Evolutionary conservation across 352 stramenopile genomes (phyloP).

Genomic region (Phytopythium kandeliae): DNA sequence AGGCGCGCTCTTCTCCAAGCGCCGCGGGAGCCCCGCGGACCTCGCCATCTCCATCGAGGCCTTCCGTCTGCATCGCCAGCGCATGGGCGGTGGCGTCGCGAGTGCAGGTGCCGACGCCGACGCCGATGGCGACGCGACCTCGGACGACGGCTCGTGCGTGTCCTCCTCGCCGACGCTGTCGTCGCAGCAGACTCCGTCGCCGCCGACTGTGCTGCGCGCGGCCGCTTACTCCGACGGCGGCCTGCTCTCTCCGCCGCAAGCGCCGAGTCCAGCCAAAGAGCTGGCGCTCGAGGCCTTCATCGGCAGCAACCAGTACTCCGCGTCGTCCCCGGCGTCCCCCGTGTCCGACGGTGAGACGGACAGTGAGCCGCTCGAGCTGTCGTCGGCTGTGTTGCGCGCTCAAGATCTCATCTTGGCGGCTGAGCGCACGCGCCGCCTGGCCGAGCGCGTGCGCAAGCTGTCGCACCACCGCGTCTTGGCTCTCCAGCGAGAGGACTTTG

Average conservation of each 20-base stretch:
- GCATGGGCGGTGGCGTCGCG: conserved; percentile 36
- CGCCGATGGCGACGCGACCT: conserved; percentile 25
- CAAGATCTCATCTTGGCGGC: conserved; percentile 60
- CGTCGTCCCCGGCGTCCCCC: conserved; percentile 5
- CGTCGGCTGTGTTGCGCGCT: conserved; percentile 36
- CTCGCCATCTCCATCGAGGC: conserved; percentile 70
- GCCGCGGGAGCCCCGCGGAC: conserved; percentile 61
- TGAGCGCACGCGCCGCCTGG: conserved; percentile 59
- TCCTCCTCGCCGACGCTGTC: conserved; percentile 11
- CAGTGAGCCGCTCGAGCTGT: conserved; percentile 26
- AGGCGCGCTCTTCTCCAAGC: conserved; percentile 57
- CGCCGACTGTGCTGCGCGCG: neutral
- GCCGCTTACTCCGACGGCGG: neutral
- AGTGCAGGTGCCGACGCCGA: conserved; percentile 7
- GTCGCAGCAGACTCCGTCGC: neutral
- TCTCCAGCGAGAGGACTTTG: conserved; percentile 57
- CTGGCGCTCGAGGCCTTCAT: conserved; percentile 8
- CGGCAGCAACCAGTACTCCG: conserved; percentile 14
- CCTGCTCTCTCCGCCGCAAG: conserved; percentile 9
- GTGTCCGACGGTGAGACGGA: neutral
- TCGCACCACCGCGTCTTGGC: conserved; percentile 60
- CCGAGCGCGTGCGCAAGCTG: conserved; percentile 63
- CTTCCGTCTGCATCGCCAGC: conserved; percentile 62
- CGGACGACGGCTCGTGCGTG: conserved; percentile 33
- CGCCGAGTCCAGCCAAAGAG: conserved; percentile 14